Evolutionary conservation across 768 basidiomycete species (phyloP).

Genomic region (Agaricus subrufescens): DNA sequence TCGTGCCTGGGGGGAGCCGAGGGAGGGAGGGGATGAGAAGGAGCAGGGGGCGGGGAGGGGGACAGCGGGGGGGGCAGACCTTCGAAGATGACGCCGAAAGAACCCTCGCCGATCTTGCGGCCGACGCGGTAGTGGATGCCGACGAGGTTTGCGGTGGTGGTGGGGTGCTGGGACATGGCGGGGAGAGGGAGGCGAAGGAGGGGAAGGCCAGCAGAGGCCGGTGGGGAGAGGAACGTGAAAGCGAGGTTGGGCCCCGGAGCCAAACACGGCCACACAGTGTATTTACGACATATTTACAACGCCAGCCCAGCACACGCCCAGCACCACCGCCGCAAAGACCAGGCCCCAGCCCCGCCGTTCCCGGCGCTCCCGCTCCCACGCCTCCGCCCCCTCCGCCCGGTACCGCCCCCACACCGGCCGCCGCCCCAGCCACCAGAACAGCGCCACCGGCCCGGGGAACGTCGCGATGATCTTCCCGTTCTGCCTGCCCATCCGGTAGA

Average conservation of each 20-base stretch:
- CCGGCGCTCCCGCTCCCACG: conserved; percentile 28
- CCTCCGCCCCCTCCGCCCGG: conserved; percentile 33
- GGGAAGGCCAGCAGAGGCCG: conserved; percentile 21
- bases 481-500: conserved; percentile 35
- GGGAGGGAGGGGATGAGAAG: not conserved
- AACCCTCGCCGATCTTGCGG: conserved; percentile 99
- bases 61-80: conserved; percentile 35
- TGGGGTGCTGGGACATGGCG: conserved; percentile 53
- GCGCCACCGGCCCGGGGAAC: conserved; percentile 48
- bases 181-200: conserved; percentile 20
- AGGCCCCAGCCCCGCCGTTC: conserved; percentile 16
- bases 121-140: conserved; percentile 98
- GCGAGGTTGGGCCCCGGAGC: conserved; percentile 11
- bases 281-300: not conserved
- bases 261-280: conserved; percentile 17
- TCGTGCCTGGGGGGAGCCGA: conserved; percentile 62
- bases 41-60: not conserved
- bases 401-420: conserved; percentile 39
- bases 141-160: conserved; percentile 73
- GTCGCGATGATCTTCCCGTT: conserved; percentile 36
- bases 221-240: conserved; percentile 15
- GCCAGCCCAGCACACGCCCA: not conserved
- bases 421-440: conserved; percentile 50
- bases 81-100: conserved; percentile 95
- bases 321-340: conserved; percentile 16